Conservation (phyloP, 139 green algal genomes). For the Chlamydomonas schloesseri region DNA sequence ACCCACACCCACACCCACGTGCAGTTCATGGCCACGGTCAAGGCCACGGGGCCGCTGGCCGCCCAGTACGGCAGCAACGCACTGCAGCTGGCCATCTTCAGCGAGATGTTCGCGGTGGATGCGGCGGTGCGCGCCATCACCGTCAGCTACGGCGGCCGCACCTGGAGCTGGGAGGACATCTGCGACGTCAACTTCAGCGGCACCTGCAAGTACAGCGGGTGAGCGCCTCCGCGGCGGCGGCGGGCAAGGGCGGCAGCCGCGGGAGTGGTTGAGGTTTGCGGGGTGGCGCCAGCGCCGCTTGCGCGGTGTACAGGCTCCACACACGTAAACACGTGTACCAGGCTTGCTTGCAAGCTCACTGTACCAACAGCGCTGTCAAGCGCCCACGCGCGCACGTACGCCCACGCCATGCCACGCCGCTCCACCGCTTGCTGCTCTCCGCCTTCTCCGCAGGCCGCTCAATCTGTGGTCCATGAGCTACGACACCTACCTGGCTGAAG, state of each 20-base stretch:
- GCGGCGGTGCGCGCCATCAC: background rate
- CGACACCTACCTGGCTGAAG: background rate
- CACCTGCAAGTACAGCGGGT: slow-evolving; percentile 11
- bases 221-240: background rate
- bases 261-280: too few species aligned
- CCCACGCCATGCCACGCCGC: too few species aligned
- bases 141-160: background rate
- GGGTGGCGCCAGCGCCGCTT: too few species aligned
- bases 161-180: background rate
- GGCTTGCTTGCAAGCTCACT: background rate
- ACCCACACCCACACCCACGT: too few species aligned
- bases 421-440: too few species aligned
- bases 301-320: too few species aligned
- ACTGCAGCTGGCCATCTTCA: background rate
- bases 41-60: background rate
- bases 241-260: background rate
- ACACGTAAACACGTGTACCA: background rate
- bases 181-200: background rate
- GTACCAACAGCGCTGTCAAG: too few species aligned
- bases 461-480: slow-evolving; percentile 37
- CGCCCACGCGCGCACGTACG: too few species aligned
- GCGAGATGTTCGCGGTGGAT: background rate
- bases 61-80: background rate
- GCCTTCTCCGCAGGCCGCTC: slow-evolving; percentile 21
- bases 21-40: slow-evolving; percentile 8